Base-by-base conservation (phyloP, 1,284 basidiomycete genomes). In the Papiliotrema terrestris region DNA sequence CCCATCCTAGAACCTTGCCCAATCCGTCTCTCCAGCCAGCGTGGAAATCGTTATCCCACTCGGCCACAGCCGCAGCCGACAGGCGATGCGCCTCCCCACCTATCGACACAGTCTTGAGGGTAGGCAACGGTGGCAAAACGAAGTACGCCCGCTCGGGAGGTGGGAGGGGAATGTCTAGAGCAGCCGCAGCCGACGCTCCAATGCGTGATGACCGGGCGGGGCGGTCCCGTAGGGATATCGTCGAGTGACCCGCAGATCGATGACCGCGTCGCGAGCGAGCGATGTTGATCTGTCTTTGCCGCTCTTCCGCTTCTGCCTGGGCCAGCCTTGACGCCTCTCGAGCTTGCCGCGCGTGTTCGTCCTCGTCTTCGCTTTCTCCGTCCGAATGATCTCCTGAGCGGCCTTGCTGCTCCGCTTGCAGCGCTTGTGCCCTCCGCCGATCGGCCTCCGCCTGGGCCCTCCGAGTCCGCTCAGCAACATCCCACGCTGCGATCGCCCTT, bases 1-100 rank as follows among this genome's bases (percentile, higher is more conserved):
- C 76, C 76, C 76, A 77, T 13, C 73, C 73, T 11, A 62, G 55
- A 4, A 73, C 48, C 45, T 69, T 71, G 45, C 57, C 67, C 19
- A 76, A 50, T 8, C 74, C 74, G 8, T 74, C 72, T 37, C 60
- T 63, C 76, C 76, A 78, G 8, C 76, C 77, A 1, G 53, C 45
- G 38, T 77, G 67, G 42, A 77, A 77, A 39, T 74, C 63, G 19
- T 60, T 54, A 36, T 71, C 66, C 77, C 77, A 78, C 23, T 67
- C 63, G 11, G 54, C 52, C 8, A 65, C 54, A 51, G 68, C 68
- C 22, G 58, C 49, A 9, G 57, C 39, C 1, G 65, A 58, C 2
- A 78, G 37, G 3, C 48, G 46, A 4, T 69, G 64, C 9, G 70
- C 72, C 54, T 77, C 75, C 1, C 76, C 77, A 41, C 77, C 77